A percentile compares a stretch with the other conserved stretches of the same genome.
Evolutionary conservation across 2,329 filamentous ascomycete species (phyloP).

Genomic region (Clarireedia monteithiana): DNA sequence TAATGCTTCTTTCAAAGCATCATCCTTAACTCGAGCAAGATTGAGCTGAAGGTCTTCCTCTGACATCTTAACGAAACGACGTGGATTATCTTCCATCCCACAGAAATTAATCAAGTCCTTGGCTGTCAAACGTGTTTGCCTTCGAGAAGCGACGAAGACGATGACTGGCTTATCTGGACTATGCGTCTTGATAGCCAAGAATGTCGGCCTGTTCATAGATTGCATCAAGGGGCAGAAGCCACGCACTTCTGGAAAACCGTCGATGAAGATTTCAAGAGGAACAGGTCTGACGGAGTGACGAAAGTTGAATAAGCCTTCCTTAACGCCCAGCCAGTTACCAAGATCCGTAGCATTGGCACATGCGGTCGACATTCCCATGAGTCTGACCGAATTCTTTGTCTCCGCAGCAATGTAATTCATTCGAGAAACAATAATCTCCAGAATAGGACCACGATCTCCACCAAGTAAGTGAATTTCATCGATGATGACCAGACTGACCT

Average conservation of each 20-base stretch:
- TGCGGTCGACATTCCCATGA: constrained; percentile 98
- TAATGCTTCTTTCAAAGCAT: constrained; percentile 84
- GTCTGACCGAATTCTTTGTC: constrained; percentile 77
- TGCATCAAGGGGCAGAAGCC: constrained; percentile 98
- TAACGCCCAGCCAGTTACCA: constrained; percentile 94
- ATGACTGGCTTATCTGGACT: constrained; percentile 96
- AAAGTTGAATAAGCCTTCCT: constrained; percentile 94
- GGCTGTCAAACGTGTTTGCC: constrained; percentile 90
- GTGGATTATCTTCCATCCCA: constrained; percentile 96
- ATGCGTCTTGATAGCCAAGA: constrained; percentile 92
- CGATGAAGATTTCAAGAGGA: constrained; percentile 91
- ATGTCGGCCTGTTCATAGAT: constrained; percentile 96
- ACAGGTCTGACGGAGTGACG: constrained; percentile 94
- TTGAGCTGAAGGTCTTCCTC: constrained; percentile 90
- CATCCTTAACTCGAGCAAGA: constrained; percentile 84
- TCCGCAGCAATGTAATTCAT: constrained; percentile 99
- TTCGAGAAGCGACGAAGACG: constrained; percentile 91
- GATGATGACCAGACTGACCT: constrained; percentile 94
- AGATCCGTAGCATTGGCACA: constrained; percentile 93
- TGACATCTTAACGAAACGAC: constrained; percentile 86
- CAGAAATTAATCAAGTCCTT: constrained; percentile 96
- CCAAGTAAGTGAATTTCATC: constrained; percentile 98
- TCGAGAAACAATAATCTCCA: constrained; percentile 87
- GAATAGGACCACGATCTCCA: constrained; percentile 90
- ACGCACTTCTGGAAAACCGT: constrained; percentile 89